Conservation (phyloP, 768 basidiomycete species). For the Boletellus ananas region DNA sequence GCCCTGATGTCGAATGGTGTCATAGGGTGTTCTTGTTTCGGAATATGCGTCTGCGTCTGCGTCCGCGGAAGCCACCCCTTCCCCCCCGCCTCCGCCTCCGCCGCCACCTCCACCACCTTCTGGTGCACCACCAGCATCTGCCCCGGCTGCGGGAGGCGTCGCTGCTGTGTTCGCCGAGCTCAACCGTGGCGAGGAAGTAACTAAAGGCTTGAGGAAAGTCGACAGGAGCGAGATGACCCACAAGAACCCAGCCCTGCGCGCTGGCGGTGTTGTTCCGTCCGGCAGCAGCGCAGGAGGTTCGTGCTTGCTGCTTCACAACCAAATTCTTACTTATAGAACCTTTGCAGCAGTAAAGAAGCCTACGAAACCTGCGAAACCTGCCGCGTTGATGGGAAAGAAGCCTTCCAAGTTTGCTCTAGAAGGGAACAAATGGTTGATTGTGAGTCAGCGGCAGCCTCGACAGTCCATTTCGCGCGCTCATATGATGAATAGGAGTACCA, state of each 20-base stretch:
- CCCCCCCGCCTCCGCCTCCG: conserved; percentile 45
- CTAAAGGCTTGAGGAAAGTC: conserved; percentile 88
- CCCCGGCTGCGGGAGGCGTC: conserved; percentile 50
- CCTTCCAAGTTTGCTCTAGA: conserved; percentile 87
- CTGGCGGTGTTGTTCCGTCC: conserved; percentile 47
- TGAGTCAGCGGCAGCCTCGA: conserved; percentile 35
- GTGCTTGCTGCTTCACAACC: conserved; percentile 20
- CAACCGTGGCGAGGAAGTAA: conserved; percentile 87
- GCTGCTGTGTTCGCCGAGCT: conserved; percentile 87
- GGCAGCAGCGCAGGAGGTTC: conserved; percentile 32
- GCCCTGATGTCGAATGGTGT: background rate
- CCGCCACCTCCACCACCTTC: conserved; percentile 53
- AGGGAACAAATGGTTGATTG: conserved; percentile 92
- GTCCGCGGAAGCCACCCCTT: conserved; percentile 27
- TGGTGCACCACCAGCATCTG: conserved; percentile 36
- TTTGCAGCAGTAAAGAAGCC: conserved; percentile 55
- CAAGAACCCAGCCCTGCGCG: conserved; percentile 89
- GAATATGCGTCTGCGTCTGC: conserved; percentile 43
- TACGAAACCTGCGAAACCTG: conserved; percentile 79
- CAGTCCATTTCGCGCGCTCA: conserved; percentile 1
- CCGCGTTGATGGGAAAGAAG: conserved; percentile 81
- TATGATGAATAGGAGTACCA: conserved; percentile 70
- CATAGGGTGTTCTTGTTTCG: conserved; percentile 54
- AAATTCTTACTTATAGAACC: background rate
- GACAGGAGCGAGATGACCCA: conserved; percentile 98